These are phyloP conservation scores for Kwoniella heveanensis DNA, from an alignment of 768 basidiomycete genomes.

Conservation along the genomic window DNA sequence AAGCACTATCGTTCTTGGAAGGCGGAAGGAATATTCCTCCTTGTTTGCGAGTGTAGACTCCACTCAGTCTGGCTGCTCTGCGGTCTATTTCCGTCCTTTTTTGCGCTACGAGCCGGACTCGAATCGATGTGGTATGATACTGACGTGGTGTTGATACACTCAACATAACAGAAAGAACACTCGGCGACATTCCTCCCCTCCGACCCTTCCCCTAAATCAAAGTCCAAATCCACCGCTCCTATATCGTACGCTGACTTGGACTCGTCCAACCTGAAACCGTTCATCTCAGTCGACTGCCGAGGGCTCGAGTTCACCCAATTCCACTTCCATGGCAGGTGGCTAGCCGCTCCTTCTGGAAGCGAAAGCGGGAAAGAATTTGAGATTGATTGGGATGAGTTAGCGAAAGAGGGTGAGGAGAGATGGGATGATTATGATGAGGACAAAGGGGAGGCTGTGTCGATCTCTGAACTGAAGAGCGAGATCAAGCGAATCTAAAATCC, in stretches of 20 bases:
- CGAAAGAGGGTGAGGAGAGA: constrained; percentile 43
- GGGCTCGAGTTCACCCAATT: constrained; percentile 53
- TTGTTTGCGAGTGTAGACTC: no score
- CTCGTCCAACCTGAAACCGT: constrained; percentile 27
- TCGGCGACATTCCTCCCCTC: constrained; percentile 51
- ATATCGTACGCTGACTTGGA: constrained; percentile 33
- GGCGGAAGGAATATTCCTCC: not conserved
- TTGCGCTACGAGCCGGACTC: no score
- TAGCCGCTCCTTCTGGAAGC: constrained; percentile 19
- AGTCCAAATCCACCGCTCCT: constrained; percentile 37
- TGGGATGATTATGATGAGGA: constrained; percentile 57
- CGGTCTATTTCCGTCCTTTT: no score
- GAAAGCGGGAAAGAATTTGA: constrained; percentile 39
- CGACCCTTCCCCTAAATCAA: constrained; percentile 31
- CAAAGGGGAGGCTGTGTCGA: constrained; percentile 42
- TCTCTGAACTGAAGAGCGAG: constrained; percentile 46
- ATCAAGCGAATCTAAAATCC: constrained; percentile 37
- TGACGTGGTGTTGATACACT: no score
- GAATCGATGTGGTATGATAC: no score
- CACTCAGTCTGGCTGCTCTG: no score
- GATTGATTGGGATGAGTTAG: constrained; percentile 48
- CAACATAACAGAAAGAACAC: constrained; percentile 56
- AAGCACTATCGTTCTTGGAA: no score
- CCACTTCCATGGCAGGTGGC: constrained; percentile 43
- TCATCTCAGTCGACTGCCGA: constrained; percentile 53